Percentiles rank a stretch among this genome's conserved stretches.
Conservation (phyloP, 768 basidiomycete species). For the Hemileccinum rubropunctum region DNA sequence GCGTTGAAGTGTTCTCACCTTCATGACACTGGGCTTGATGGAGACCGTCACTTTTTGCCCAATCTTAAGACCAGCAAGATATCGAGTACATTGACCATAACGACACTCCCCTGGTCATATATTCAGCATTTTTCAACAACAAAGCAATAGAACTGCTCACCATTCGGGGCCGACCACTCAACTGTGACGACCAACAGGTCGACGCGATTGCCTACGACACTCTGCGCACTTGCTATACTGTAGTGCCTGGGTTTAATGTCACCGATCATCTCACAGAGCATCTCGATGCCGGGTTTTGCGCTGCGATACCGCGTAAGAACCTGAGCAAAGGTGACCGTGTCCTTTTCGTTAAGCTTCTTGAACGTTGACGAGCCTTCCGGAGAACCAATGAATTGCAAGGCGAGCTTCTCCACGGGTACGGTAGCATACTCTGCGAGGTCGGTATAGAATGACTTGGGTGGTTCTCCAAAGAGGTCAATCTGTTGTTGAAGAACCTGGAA, state of each 20-base stretch:
- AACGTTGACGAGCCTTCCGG: conserved; percentile 89
- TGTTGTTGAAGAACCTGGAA: conserved; percentile 96
- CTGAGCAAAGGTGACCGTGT: conserved; percentile 92
- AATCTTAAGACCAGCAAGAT: conserved; percentile 76
- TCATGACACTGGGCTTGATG: conserved; percentile 99
- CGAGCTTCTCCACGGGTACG: conserved; percentile 63
- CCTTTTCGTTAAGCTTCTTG: conserved; percentile 94
- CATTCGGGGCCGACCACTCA: conserved; percentile 85
- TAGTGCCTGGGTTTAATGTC: conserved; percentile 98
- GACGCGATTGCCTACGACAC: conserved; percentile 91
- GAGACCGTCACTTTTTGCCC: conserved; percentile 97
- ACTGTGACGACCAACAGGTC: conserved; percentile 96
- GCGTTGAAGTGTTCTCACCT: conserved; percentile 46
- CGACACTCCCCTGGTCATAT: conserved; percentile 56
- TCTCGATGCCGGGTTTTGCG: conserved; percentile 80
- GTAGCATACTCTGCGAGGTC: conserved; percentile 79
- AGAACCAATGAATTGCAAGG: conserved; percentile 89
- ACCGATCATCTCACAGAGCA: conserved; percentile 83
- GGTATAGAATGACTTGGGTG: conserved; percentile 93
- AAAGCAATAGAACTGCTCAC: conserved; percentile 40
- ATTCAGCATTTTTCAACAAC: conserved; percentile 4
- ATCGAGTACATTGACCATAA: conserved; percentile 95
- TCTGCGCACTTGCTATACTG: conserved; percentile 95
- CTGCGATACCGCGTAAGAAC: conserved; percentile 72
- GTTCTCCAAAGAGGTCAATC: conserved; percentile 93